Percentiles rank a stretch among this genome's conserved stretches.
phyloP scores from a whole-genome alignment of 352 stramenopile genomes.

The Thalassiosira exigua region DNA sequence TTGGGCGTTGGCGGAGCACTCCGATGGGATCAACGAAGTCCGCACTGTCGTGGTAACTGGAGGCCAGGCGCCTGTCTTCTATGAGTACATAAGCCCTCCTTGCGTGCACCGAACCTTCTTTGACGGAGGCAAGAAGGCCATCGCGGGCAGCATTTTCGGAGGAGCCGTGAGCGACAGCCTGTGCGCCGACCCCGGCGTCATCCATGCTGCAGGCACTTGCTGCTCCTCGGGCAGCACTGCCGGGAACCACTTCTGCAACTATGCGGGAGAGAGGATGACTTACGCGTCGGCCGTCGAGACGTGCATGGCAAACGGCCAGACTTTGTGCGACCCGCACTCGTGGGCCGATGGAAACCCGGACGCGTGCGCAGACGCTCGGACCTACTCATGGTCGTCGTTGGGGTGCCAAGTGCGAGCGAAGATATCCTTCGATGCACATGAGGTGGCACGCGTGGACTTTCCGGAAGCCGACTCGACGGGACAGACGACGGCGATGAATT shows the following conservation, averaged over 20 bases:
- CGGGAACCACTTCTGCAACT: conserved; percentile 21
- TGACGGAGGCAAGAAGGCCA: conserved; percentile 17
- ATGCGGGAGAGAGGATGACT: conserved; percentile 40
- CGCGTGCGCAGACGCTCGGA: neutral
- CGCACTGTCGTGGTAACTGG: conserved; percentile 58
- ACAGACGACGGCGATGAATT: conserved; percentile 9
- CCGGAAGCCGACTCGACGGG: conserved; percentile 15
- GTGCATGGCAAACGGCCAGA: conserved; percentile 22
- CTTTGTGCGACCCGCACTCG: neutral
- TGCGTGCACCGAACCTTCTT: conserved; percentile 68
- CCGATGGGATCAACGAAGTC: conserved; percentile 58
- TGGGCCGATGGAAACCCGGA: conserved; percentile 4
- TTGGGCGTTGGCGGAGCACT: conserved; percentile 47
- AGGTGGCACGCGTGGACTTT: conserved; percentile 58
- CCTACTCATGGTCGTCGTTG: conserved; percentile 36
- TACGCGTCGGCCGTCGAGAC: conserved; percentile 25
- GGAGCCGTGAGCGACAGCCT: conserved; percentile 21
- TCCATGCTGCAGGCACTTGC: conserved; percentile 37
- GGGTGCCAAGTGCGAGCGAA: conserved; percentile 57
- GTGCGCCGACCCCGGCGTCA: conserved; percentile 49
- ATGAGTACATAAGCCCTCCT: conserved; percentile 53
- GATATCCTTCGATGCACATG: conserved; percentile 39
- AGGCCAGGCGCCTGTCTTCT: no score
- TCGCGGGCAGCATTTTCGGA: no score
- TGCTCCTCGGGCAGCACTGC: conserved; percentile 8